These are phyloP conservation scores for Macrotyloma uniflorum DNA, from an alignment of 306 rosid species.

Conservation along the genomic window DNA sequence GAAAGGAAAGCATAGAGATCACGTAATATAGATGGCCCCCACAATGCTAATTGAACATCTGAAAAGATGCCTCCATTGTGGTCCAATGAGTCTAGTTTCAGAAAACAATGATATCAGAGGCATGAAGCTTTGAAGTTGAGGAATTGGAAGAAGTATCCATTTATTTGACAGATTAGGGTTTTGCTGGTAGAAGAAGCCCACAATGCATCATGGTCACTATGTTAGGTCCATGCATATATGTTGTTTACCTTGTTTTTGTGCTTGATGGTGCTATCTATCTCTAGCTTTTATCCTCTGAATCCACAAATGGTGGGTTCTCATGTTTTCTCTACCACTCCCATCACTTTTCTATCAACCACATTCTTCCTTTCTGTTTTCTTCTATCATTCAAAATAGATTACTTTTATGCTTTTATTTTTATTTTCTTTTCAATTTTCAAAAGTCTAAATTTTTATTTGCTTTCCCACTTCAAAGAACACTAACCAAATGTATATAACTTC, in stretches of 20 bases:
- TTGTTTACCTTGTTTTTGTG: conserved; percentile 34
- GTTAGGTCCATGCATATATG: conserved; percentile 42
- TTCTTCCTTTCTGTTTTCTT: conserved; percentile 43
- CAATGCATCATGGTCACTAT: conserved; percentile 48
- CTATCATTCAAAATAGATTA: conserved; percentile 38
- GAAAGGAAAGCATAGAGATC: conserved; percentile 36
- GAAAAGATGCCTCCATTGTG: conserved; percentile 65
- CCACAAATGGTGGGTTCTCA: conserved; percentile 47
- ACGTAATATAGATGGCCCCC: conserved; percentile 47
- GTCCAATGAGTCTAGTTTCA: conserved; percentile 61
- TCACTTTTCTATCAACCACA: conserved; percentile 42
- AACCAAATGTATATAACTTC: neutral
- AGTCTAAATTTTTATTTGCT: neutral
- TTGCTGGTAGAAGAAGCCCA: conserved; percentile 44
- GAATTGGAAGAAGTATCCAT: conserved; percentile 57
- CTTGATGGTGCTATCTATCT: conserved; percentile 36
- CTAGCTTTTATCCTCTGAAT: conserved; percentile 30
- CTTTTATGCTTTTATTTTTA: neutral
- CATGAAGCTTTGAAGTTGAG: conserved; percentile 60
- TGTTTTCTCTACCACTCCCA: conserved; percentile 49
- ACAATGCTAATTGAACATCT: conserved; percentile 57
- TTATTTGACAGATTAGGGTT: conserved; percentile 54
- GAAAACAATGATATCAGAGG: conserved; percentile 67
- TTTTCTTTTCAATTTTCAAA: neutral
- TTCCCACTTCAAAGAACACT: neutral